Conservation (phyloP, 202 grass and related monocot genomes). For the Panicum virgatum region DNA sequence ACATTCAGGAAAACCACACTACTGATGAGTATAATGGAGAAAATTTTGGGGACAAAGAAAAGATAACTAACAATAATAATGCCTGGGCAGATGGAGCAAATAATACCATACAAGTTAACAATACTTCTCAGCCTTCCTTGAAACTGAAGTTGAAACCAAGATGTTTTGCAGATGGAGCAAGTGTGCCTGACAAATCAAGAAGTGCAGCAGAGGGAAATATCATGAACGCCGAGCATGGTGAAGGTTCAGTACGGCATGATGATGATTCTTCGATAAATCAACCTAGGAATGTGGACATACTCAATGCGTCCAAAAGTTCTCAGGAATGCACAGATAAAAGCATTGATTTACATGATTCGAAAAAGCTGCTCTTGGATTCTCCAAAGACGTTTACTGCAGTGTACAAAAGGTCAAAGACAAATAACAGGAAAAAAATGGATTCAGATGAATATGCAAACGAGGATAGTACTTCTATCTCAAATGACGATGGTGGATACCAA, state of each 20-base stretch:
- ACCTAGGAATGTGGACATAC: conserved; percentile 28
- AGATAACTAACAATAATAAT: conserved; percentile 18
- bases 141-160: conserved; percentile 75
- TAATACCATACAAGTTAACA: conserved; percentile 35
- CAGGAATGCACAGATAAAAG: conserved; percentile 39
- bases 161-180: conserved; percentile 41
- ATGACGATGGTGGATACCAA: conserved; percentile 64
- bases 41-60: conserved; percentile 29
- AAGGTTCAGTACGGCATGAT: conserved; percentile 37
- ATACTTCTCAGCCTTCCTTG: conserved; percentile 48
- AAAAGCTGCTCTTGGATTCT: conserved; percentile 42
- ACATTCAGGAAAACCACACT: conserved; percentile 41
- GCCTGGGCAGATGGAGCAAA: conserved; percentile 27
- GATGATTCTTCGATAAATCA: conserved; percentile 47
- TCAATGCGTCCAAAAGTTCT: conserved; percentile 44
- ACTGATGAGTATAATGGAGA: conserved; percentile 13
- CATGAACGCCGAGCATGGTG: conserved; percentile 23
- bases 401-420: conserved; percentile 76
- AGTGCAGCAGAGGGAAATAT: conserved; percentile 29
- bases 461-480: conserved; percentile 75
- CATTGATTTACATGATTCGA: conserved; percentile 41
- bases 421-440: conserved; percentile 56
- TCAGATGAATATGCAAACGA: conserved; percentile 55
- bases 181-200: conserved; percentile 48
- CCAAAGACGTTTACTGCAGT: conserved; percentile 60